Evolutionary conservation across 2,329 filamentous ascomycete species (phyloP).

Genomic region (Fusarium pininemorale): DNA sequence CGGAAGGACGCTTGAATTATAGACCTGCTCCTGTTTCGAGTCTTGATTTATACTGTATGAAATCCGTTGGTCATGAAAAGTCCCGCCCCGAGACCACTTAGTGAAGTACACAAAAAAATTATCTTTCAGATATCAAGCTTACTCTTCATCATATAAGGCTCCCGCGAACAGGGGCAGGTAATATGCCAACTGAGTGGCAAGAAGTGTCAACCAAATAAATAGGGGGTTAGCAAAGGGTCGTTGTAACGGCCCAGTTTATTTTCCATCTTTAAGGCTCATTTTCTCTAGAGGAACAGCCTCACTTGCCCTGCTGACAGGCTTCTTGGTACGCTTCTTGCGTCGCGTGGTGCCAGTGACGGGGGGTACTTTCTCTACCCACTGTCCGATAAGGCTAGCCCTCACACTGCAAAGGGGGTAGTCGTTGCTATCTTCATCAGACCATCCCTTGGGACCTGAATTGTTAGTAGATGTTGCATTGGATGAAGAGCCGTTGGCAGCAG

Average conservation of each 20-base stretch:
- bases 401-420: constrained; percentile 77
- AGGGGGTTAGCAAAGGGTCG: not conserved
- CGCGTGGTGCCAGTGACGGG: constrained; percentile 48
- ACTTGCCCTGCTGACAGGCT: constrained; percentile 7
- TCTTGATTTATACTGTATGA: constrained; percentile 4
- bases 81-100: not conserved
- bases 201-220: not conserved
- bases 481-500: not conserved
- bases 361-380: constrained; percentile 74
- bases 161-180: not conserved
- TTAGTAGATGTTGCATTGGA: not conserved
- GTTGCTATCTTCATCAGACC: constrained; percentile 71
- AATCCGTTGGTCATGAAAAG: not conserved
- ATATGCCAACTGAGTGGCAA: not conserved
- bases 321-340: constrained; percentile 51
- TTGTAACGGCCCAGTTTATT: not conserved
- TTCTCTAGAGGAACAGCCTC: constrained; percentile 14
- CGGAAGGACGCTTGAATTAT: constrained; percentile 14
- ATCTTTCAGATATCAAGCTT: not conserved
- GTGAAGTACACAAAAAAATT: not conserved
- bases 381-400: constrained; percentile 72
- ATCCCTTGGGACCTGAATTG: constrained; percentile 56
- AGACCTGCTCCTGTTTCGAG: constrained; percentile 12
- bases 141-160: not conserved
- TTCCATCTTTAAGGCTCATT: constrained; percentile 7